Conservation (phyloP, 2,329 filamentous ascomycete species). For the Fusarium nelsonii region DNA sequence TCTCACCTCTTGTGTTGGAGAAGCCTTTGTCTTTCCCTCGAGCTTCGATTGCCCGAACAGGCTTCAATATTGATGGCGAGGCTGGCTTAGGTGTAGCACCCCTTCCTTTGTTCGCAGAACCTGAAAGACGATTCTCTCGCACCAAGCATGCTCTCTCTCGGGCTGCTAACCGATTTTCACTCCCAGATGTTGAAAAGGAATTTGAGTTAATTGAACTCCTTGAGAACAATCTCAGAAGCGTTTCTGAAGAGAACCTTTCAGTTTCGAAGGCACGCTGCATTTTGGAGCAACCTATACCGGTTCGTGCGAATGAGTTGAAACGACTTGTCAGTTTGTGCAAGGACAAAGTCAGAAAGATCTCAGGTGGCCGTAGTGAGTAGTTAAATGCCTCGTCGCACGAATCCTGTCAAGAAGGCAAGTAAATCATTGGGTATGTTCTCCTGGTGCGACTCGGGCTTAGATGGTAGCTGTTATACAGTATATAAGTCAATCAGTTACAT, state of each 20-base stretch:
- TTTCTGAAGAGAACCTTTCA: constrained; percentile 39
- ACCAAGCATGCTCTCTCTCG: constrained; percentile 3
- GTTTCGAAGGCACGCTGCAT: constrained; percentile 48
- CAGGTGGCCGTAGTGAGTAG: constrained; percentile 37
- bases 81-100: constrained; percentile 10
- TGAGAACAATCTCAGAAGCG: constrained; percentile 21
- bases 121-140: constrained; percentile 8
- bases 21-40: constrained; percentile 13
- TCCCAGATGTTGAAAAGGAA: constrained; percentile 3
- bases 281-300: constrained; percentile 51
- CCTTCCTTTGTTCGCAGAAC: constrained; percentile 17
- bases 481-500: constrained; percentile 20
- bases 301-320: constrained; percentile 49
- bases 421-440: constrained; percentile 16
- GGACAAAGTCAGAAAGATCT: constrained; percentile 42
- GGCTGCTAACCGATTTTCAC: constrained; percentile 14
- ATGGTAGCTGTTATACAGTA: constrained; percentile 28
- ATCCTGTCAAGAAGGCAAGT: background rate
- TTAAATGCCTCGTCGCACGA: constrained; percentile 7
- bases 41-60: constrained; percentile 5
- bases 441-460: constrained; percentile 23
- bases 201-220: constrained; percentile 1
- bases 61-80: constrained; percentile 45
- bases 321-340: constrained; percentile 50
- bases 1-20: constrained; percentile 26